Conservation (phyloP, 306 rosid genomes). For the Acmispon strigosus region DNA sequence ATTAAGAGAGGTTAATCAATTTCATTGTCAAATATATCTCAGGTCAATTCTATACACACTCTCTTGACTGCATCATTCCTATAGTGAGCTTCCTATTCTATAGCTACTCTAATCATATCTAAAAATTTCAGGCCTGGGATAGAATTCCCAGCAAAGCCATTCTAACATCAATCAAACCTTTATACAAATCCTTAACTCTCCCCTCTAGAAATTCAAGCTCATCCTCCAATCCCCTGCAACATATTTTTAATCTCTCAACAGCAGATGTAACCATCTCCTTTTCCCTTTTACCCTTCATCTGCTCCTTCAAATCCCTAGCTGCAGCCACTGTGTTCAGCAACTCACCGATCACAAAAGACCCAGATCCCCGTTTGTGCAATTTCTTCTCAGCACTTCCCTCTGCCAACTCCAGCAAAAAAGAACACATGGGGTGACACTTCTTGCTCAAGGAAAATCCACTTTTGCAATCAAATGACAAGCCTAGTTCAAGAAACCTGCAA, state of each 20-base stretch:
- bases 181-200: constrained; percentile 33
- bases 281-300: constrained; percentile 15
- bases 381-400: constrained; percentile 18
- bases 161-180: constrained; percentile 33
- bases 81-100: neutral
- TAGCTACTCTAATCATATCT: neutral
- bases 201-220: constrained; percentile 25
- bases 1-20: neutral
- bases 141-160: constrained; percentile 40
- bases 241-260: constrained; percentile 20
- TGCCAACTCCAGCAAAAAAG: constrained; percentile 17
- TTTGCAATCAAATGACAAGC: constrained; percentile 25
- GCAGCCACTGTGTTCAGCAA: constrained; percentile 15
- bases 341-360: constrained; percentile 13
- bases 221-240: constrained; percentile 21
- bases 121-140: constrained; percentile 23
- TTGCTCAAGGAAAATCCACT: neutral
- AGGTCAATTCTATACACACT: neutral
- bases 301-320: constrained; percentile 20
- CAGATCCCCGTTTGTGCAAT: neutral
- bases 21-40: constrained; percentile 7
- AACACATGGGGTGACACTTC: neutral
- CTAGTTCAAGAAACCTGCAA: constrained; percentile 24
- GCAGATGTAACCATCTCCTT: neutral
- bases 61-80: neutral